Percentiles rank a stretch among this genome's conserved stretches.
Evolutionary conservation across 1,284 basidiomycete genomes (phyloP).

Genomic region (Coriolopsis trogii): DNA sequence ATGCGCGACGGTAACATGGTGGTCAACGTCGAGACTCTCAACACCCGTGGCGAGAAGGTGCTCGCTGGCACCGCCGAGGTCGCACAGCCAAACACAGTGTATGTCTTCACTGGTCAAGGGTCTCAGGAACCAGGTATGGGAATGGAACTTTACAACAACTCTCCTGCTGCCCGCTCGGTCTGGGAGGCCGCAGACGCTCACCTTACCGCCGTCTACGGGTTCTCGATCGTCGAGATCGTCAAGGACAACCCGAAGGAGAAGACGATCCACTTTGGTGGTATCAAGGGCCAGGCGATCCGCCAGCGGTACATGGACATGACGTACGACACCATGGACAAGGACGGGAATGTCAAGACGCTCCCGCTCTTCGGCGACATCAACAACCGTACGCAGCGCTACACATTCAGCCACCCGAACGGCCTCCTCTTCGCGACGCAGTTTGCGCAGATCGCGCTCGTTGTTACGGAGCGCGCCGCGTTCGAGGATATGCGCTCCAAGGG

Average conservation of each 20-base stretch:
- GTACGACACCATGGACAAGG: constrained; percentile 95
- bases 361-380: constrained; percentile 95
- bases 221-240: constrained; percentile 98
- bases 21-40: constrained; percentile 88
- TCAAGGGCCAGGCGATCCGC: constrained; percentile 97
- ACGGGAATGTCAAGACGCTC: constrained; percentile 92
- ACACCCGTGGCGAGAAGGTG: constrained; percentile 88
- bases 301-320: constrained; percentile 99
- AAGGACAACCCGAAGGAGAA: constrained; percentile 97
- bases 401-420: constrained; percentile 95
- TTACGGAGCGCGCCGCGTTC: constrained; percentile 97
- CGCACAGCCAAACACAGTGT: constrained; percentile 89
- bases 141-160: constrained; percentile 96
- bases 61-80: constrained; percentile 93
- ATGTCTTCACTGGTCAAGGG: constrained; percentile 98
- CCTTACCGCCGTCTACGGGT: constrained; percentile 92
- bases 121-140: constrained; percentile 99
- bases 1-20: constrained; percentile 95
- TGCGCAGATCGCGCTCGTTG: constrained; percentile 96
- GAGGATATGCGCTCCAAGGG: constrained; percentile 98
- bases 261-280: constrained; percentile 98
- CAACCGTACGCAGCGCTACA: constrained; percentile 91
- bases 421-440: constrained; percentile 98
- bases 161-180: constrained; percentile 91
- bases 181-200: constrained; percentile 98